These are phyloP conservation scores for Crataegus laevigata DNA, from an alignment of 306 rosid genomes.

Conservation along the genomic window DNA sequence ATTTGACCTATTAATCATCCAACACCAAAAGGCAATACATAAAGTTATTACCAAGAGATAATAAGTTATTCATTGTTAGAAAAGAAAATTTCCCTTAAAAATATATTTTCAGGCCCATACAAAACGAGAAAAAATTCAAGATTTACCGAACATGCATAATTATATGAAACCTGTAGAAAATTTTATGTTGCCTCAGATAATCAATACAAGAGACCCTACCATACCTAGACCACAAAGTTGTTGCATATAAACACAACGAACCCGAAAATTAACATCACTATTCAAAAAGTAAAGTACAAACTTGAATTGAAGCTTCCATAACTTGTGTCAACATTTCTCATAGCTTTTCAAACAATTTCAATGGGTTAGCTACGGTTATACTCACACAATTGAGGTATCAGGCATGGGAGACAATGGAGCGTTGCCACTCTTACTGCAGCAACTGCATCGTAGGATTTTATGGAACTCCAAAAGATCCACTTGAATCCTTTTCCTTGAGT, in stretches of 20 bases:
- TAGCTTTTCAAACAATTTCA: background rate
- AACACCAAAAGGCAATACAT: background rate
- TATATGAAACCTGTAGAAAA: background rate
- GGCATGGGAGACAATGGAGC: conserved; percentile 56
- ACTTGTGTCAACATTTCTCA: background rate
- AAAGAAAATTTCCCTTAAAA: background rate
- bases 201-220: background rate
- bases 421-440: conserved; percentile 58
- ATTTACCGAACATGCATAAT: background rate
- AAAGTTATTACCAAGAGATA: background rate
- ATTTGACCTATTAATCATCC: background rate
- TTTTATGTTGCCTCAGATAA: background rate
- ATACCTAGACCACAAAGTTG: background rate
- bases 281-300: background rate
- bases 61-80: background rate
- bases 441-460: conserved; percentile 58
- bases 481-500: conserved; percentile 86
- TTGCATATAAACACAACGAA: background rate
- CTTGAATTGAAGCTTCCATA: background rate
- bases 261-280: background rate
- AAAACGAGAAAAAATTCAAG: background rate
- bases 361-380: conserved; percentile 1
- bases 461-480: conserved; percentile 75
- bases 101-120: background rate
- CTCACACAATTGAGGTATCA: conserved; percentile 89